Base-by-base conservation (phyloP, 805 yeast genomes). In the Jamesozyma gamospora region DNA sequence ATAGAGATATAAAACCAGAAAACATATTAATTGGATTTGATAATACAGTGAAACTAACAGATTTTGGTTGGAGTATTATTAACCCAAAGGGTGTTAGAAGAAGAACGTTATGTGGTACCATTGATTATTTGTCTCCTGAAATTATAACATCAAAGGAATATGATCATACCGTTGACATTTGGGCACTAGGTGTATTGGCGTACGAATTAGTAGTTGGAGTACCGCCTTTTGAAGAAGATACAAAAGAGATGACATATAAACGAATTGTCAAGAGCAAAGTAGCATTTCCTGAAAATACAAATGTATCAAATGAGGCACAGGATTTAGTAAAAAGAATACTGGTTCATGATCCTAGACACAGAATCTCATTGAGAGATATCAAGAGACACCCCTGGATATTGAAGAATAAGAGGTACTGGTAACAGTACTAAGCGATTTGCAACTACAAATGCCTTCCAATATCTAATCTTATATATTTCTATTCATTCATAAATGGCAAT, bases 111-210 rank as follows among this genome's bases (percentile, higher is more conserved):
- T 92, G 97, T 62, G 97, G 98, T 0, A 92, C 98, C 0, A 66
- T 90, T 31, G 97, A 92, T 61, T 90, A 90, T 51, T 63, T 92
- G 13, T 94, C 97, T 0, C 98, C 98, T 7, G 98, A 90, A 62
- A 79, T 92, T 82, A 84, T 90, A 6, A 92, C 82, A 45, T 78
- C 83, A 1, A 77, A 74, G 49, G 82, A 78, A 10, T 92, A 90
- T 51, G 90, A 82, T 50, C 71, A 70, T 39, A 70, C 70, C 37
- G 95, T 86, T 0, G 98, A 90, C 56, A 72, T 82, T 3, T 90
- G 98, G 98, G 85, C 96, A 1, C 65, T 90, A 39, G 98, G 98
- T 0, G 77, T 90, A 2, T 60, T 90, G 28, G 71, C 87, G 45
- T 90, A 81, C 54, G 98, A 90, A 58, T 72, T 92, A 37, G 62